Evolutionary conservation across 148 eudicot species (phyloP), one percentile per base, ranked within the genome.

Genomic region (Rhododendron ferrugineum): DNA sequence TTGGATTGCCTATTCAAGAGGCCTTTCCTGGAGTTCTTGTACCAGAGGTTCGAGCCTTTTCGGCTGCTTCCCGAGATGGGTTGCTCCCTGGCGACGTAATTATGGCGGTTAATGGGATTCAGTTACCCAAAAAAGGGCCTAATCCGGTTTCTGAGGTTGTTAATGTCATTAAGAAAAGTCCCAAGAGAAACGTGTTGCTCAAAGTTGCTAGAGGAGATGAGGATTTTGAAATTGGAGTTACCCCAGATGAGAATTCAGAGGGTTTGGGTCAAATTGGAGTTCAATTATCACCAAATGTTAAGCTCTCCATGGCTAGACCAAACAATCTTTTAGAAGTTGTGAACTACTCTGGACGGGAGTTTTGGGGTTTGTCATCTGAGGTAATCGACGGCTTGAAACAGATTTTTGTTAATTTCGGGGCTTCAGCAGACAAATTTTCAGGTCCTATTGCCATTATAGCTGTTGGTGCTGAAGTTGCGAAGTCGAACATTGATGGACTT

Each of bases 361-460:
- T 95, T 79, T 92, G 94, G 98, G 96, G 98, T 47, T 85, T 97
- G 23, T 74, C 98, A 8, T 84, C 3, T 10, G 94, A 93, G 87
- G 99, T 97, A 40, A 23, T 97, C 84, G 95, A 97, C 37, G 91
- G 99, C 87, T 89, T 97, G 88, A 97, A 93, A 74, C 98, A 95
- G 89, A 95, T 98, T 52, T 93, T 95, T 84, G 86, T 93, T 32
- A 97, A 97, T 88, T 97, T 95, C 84, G 92, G 98, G 0, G 94
- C 94, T 77, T 73, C 98, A 10, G 99, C 99, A 32, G 89, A 95
- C 16, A 97, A 97, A 80, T 98, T 97, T 87, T 92, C 99, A 0
- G 99, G 99, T 20, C 99, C 99, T 4, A 94, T 97, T 83, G 99
- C 99, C 18, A 94, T 97, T 42, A 97, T 97, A 15, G 99, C 99